Evolutionary conservation across 345 rosid genomes (phyloP).

Genomic region (Reutealis trisperma): DNA sequence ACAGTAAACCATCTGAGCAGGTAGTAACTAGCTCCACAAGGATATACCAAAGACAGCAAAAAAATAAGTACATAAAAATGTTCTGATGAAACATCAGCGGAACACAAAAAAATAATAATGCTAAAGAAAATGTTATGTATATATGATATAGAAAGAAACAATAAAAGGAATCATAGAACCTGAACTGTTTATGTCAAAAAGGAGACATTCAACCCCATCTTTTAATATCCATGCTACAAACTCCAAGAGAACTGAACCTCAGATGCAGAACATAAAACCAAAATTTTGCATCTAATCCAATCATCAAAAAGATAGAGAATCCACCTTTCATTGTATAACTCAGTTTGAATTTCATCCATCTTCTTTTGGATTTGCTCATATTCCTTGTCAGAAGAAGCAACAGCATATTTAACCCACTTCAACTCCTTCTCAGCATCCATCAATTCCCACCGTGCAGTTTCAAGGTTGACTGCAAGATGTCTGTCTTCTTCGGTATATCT

Average conservation of each 20-base stretch:
- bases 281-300: background rate
- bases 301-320: slow-evolving; percentile 2
- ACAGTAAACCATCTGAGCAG: background rate
- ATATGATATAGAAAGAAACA: slow-evolving; percentile 1
- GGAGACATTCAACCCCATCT: background rate
- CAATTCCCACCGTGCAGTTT: slow-evolving; percentile 73
- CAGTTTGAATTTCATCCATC: slow-evolving; percentile 50
- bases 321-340: slow-evolving; percentile 73
- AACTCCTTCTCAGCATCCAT: slow-evolving; percentile 84
- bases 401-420: slow-evolving; percentile 78
- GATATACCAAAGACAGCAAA: background rate
- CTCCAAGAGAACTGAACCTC: background rate
- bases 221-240: background rate
- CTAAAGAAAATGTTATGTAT: background rate
- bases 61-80: background rate
- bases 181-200: background rate
- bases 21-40: background rate
- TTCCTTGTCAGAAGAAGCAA: slow-evolving; percentile 76
- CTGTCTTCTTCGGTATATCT: slow-evolving; percentile 71
- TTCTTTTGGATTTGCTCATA: slow-evolving; percentile 69
- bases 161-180: background rate
- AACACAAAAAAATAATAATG: background rate
- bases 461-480: slow-evolving; percentile 57
- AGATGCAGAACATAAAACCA: slow-evolving; percentile 1
- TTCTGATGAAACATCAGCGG: background rate